Conservation (phyloP, 2,329 filamentous ascomycete genomes). For the Drechslera avenae region DNA sequence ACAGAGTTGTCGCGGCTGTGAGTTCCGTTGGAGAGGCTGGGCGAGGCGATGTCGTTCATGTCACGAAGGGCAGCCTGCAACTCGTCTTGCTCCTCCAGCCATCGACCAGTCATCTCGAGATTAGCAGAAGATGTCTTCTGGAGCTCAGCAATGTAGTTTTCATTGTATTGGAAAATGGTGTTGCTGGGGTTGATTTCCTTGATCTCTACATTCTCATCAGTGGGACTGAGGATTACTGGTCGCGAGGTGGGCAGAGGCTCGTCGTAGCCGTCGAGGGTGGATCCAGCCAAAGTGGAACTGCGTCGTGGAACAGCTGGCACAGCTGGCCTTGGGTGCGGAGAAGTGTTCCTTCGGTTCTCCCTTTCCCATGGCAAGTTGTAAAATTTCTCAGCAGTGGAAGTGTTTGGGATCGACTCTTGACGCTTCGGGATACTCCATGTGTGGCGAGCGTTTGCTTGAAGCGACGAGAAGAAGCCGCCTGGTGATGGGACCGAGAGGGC, state of each 20-base stretch:
- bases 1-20: conserved; percentile 45
- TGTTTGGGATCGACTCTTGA: conserved; percentile 68
- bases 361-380: conserved; percentile 79
- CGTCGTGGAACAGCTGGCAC: conserved; percentile 28
- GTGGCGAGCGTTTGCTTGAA: conserved; percentile 74
- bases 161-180: conserved; percentile 73
- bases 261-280: conserved; percentile 42
- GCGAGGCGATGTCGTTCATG: conserved; percentile 55
- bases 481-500: conserved; percentile 89
- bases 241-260: conserved; percentile 40
- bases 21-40: conserved; percentile 37
- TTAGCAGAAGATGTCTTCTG: conserved; percentile 73
- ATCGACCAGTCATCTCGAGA: conserved; percentile 81
- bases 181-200: conserved; percentile 66
- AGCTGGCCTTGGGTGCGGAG: conserved; percentile 21
- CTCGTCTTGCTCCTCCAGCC: conserved; percentile 80
- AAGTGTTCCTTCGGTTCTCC: conserved; percentile 48
- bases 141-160: conserved; percentile 75
- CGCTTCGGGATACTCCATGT: conserved; percentile 72
- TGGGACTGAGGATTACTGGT: conserved; percentile 36
- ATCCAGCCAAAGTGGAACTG: conserved; percentile 37
- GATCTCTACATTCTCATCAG: conserved; percentile 52
- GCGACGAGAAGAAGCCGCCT: conserved; percentile 85
- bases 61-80: conserved; percentile 71
- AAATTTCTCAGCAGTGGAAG: conserved; percentile 89